Base-by-base conservation (phyloP, 805 yeast genomes). In the Candida stauntonica region DNA sequence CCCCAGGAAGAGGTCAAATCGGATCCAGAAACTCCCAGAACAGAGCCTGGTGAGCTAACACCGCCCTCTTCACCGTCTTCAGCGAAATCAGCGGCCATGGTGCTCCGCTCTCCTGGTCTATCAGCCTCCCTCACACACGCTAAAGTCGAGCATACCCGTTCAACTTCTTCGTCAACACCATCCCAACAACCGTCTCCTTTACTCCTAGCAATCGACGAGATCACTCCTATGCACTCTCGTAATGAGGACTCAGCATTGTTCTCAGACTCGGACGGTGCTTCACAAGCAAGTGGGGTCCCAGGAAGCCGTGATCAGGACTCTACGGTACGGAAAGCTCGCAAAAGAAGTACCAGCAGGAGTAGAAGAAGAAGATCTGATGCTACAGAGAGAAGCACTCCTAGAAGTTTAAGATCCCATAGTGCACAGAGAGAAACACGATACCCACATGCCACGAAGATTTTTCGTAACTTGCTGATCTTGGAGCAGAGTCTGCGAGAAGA, bases 401-500 rank as follows among this genome's bases (percentile, higher is more conserved):
- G 52, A 17, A 39, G 50, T 15, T 6, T 46, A 5, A 45, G 54
- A 23, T 57, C 61, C 5, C 42, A 47, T 7, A 48, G 55, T 31
- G 44, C 36, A 7, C 52, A 45, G 9, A 42, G 53, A 24, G 57
- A 52, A 7, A 42, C 41, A 16, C 54, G 64, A 20, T 37, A 41
- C 28, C 64, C 72, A 8, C 75, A 79, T 7, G 72, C 84, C 0
- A 84, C 88, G 2, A 81, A 82, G 66, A 79, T 87, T 13, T 86
- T 81, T 58, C 73, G 94, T 33, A 88, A 91, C 57, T 62, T 93
- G 48, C 65, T 91, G 33, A 82, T 91, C 13, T 60, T 89, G 37
- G 99, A 91, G 60, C 95, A 89, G 55, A 79, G 86, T 38, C 66
- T 93, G 35, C 71, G 97, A 28, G 79, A 75, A 44, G 98, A 91